Evolutionary conservation across 345 rosid species (phyloP).

Genomic region (Mercurialis annua): DNA sequence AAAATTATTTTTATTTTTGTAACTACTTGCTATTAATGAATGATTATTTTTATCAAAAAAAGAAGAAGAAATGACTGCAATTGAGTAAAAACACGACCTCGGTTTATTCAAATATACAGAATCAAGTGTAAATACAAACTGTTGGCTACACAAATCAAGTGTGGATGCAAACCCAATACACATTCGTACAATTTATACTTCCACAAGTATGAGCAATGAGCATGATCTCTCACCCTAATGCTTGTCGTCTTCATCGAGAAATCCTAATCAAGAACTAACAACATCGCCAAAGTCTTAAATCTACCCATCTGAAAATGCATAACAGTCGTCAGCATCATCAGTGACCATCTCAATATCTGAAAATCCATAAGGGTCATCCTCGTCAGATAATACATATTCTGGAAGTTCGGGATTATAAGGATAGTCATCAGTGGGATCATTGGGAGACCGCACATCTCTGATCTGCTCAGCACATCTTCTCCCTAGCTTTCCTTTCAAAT

Average conservation of each 20-base stretch:
- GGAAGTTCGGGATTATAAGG: constrained; percentile 26
- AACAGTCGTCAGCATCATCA: constrained; percentile 36
- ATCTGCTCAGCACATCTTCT: constrained; percentile 43
- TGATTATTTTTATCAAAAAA: no score
- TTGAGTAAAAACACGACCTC: no score
- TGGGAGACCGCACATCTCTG: constrained; percentile 44
- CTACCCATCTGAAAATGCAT: constrained; percentile 31
- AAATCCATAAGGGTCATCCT: constrained; percentile 34
- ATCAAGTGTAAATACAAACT: no score
- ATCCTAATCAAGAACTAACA: neutral
- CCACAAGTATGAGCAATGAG: neutral
- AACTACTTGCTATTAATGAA: no score
- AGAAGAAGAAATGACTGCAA: no score
- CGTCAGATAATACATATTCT: constrained; percentile 23
- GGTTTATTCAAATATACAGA: no score
- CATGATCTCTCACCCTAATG: neutral
- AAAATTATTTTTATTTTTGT: no score
- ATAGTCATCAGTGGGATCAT: constrained; percentile 45
- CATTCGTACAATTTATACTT: neutral
- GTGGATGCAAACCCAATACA: neutral
- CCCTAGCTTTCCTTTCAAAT: constrained; percentile 40
- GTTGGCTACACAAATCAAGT: neutral
- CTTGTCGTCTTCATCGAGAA: neutral
- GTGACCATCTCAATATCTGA: constrained; percentile 41
- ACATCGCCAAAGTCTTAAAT: constrained; percentile 22